These are phyloP conservation scores for Sclerotinia subarctica DNA, from an alignment of 2,329 filamentous ascomycete species.

Conservation along the genomic window DNA sequence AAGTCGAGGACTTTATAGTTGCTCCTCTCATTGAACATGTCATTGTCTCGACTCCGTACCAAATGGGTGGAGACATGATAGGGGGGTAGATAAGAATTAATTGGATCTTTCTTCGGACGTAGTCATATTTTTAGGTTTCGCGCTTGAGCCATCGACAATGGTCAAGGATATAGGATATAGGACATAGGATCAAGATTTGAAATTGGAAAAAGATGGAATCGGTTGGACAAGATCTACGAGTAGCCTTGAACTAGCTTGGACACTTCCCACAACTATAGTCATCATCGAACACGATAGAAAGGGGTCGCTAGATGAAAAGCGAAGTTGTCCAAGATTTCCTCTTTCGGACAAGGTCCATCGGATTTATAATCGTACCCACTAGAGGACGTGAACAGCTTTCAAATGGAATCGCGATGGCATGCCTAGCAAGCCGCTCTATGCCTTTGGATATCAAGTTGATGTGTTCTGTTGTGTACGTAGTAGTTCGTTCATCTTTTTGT, in stretches of 20 bases:
- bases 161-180: background rate
- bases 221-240: background rate
- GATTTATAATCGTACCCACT: background rate
- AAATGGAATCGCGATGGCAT: background rate
- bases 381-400: background rate
- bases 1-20: background rate
- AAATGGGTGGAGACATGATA: background rate
- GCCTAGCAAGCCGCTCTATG: background rate
- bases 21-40: background rate
- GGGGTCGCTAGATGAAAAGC: background rate
- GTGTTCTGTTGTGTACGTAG: too few relatives aligned
- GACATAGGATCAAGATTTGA: background rate
- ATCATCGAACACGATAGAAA: background rate
- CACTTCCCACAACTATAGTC: background rate
- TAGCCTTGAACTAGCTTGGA: background rate
- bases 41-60: background rate
- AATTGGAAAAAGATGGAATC: background rate
- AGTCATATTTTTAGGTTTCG: background rate
- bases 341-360: background rate
- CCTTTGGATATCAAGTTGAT: background rate
- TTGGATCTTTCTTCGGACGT: background rate
- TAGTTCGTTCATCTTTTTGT: background rate
- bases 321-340: background rate
- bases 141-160: background rate
- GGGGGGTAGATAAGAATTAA: background rate